Evolutionary conservation across 805 yeast genomes (phyloP).

Genomic region (Wickerhamiella vanderwaltii): DNA sequence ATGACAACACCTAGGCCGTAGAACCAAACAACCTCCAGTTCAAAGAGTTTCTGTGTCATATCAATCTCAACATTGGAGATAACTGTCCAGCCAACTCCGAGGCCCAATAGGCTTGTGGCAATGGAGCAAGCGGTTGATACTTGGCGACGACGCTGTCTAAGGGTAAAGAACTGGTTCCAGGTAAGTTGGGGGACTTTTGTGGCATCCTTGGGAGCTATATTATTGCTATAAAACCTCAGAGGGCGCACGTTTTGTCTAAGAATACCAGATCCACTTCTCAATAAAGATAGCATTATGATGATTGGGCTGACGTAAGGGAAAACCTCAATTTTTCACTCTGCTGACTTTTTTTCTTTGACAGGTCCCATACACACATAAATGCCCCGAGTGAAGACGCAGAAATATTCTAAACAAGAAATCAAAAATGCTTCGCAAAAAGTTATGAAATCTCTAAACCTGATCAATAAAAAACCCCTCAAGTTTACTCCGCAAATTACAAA

Average conservation of each 20-base stretch:
- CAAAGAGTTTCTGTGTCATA: conserved; percentile 72
- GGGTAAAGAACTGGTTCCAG: conserved; percentile 71
- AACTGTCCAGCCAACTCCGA: conserved; percentile 57
- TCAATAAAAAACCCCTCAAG: conserved; percentile 13
- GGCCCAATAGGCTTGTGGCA: conserved; percentile 53
- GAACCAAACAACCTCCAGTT: conserved; percentile 79
- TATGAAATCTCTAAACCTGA: conserved; percentile 20
- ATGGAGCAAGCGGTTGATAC: conserved; percentile 57
- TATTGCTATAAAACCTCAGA: conserved; percentile 2
- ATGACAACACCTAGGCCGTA: conserved; percentile 60
- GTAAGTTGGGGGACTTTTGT: conserved; percentile 16
- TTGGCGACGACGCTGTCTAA: conserved; percentile 64
- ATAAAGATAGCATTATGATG: conserved; percentile 1
- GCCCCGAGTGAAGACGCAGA: conserved; percentile 11
- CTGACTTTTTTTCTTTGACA: too few species aligned
- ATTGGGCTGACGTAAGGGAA: too few species aligned
- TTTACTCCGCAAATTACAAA: conserved; percentile 17
- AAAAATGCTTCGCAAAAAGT: conserved; percentile 20
- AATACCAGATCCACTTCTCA: conserved; percentile 2
- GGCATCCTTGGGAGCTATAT: conserved; percentile 5
- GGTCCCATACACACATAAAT: too few species aligned
- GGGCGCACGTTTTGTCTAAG: conserved; percentile 1
- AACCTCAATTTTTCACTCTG: too few species aligned
- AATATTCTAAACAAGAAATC: conserved; percentile 21
- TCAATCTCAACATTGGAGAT: conserved; percentile 76